Percentiles rank a stretch among this genome's conserved stretches.
These are phyloP conservation scores for Pleurotus sapidus DNA, from an alignment of 768 basidiomycete species.

Conservation along the genomic window DNA sequence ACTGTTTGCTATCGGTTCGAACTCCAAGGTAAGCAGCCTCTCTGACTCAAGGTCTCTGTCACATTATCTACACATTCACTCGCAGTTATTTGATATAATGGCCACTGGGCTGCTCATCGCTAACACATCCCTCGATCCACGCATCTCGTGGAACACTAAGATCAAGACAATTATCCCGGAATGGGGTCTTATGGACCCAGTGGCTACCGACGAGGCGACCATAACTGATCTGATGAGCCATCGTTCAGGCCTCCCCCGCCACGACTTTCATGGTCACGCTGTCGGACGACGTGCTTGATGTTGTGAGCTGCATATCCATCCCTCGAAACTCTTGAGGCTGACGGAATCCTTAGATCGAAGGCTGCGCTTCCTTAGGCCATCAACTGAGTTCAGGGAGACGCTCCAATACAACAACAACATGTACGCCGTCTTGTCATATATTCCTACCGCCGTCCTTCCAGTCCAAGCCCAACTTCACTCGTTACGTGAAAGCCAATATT, in stretches of 20 bases:
- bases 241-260: conserved; percentile 22
- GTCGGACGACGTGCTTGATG: neutral
- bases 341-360: conserved; percentile 11
- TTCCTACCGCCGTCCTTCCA: conserved; percentile 17
- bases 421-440: conserved; percentile 21
- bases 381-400: conserved; percentile 21
- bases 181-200: conserved; percentile 20
- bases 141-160: conserved; percentile 20
- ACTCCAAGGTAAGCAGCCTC: conserved; percentile 16
- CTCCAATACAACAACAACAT: conserved; percentile 25
- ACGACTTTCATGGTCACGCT: conserved; percentile 9
- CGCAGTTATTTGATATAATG: conserved; percentile 20
- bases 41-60: too few species aligned
- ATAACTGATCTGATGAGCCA: conserved; percentile 26
- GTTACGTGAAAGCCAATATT: conserved; percentile 24
- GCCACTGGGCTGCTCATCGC: conserved; percentile 23
- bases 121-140: conserved; percentile 18
- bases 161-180: conserved; percentile 21
- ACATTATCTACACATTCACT: neutral
- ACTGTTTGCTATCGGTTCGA: conserved; percentile 18
- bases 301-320: neutral
- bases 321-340: neutral
- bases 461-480: conserved; percentile 15
- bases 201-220: conserved; percentile 15
- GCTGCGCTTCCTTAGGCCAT: conserved; percentile 18